These are phyloP conservation scores for Pleurotus pulmonarius DNA, from an alignment of 768 basidiomycete genomes.

Conservation along the genomic window DNA sequence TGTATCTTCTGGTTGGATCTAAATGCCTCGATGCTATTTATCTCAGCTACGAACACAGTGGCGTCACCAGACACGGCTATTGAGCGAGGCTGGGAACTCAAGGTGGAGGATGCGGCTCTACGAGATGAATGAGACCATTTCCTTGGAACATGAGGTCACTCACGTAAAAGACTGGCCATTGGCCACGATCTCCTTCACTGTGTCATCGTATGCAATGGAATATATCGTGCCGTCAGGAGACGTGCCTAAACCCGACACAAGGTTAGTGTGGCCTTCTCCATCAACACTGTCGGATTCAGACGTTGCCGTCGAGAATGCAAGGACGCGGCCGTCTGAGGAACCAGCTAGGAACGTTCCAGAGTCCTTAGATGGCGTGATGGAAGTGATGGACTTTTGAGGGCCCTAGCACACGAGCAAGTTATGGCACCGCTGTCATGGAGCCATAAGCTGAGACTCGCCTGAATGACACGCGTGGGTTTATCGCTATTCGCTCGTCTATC, in stretches of 20 bases:
- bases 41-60: slow-evolving; percentile 64
- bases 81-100: slow-evolving; percentile 63
- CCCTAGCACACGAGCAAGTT: slow-evolving; percentile 39
- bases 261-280: slow-evolving; percentile 69
- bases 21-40: slow-evolving; percentile 59
- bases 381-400: slow-evolving; percentile 78
- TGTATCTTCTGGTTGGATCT: slow-evolving; percentile 66
- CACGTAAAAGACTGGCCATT: slow-evolving; percentile 44
- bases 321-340: slow-evolving; percentile 72
- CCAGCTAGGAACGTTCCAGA: slow-evolving; percentile 75
- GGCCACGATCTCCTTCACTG: slow-evolving; percentile 59
- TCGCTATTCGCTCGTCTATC: slow-evolving; percentile 61
- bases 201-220: slow-evolving; percentile 81
- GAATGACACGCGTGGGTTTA: slow-evolving; percentile 57
- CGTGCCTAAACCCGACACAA: slow-evolving; percentile 60
- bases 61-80: slow-evolving; percentile 57
- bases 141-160: slow-evolving; percentile 19
- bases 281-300: slow-evolving; percentile 42
- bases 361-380: slow-evolving; percentile 36
- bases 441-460: slow-evolving; percentile 35
- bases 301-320: slow-evolving; percentile 52
- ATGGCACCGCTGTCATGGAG: background rate
- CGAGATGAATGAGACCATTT: background rate
- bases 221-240: slow-evolving; percentile 50
- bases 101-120: slow-evolving; percentile 51